A percentile compares a stretch with the other conserved stretches of the same genome.
Conservation (phyloP, 495 filamentous ascomycete species). For the Xanthoparmelia taractica region DNA sequence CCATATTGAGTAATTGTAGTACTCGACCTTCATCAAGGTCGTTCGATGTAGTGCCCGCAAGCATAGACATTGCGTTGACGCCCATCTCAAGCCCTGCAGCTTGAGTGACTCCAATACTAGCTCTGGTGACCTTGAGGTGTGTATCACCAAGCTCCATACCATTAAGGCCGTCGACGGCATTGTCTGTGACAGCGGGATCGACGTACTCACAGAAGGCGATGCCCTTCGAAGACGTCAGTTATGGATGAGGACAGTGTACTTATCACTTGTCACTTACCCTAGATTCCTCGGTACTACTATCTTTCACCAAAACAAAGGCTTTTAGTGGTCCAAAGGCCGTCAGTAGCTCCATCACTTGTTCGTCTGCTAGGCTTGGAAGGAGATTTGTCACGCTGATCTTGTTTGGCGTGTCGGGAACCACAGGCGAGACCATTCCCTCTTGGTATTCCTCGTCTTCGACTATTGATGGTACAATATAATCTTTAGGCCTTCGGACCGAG, state of each 20-base stretch:
- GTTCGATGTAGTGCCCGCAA: slow-evolving; percentile 80
- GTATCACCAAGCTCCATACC: slow-evolving; percentile 86
- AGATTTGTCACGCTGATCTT: slow-evolving; percentile 92
- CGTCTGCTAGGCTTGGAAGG: slow-evolving; percentile 76
- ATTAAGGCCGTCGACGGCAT: slow-evolving; percentile 86
- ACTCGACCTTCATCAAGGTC: slow-evolving; percentile 73
- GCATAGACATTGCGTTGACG: slow-evolving; percentile 98
- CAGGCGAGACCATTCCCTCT: slow-evolving; percentile 66
- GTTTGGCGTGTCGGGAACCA: slow-evolving; percentile 85
- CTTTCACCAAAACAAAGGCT: slow-evolving; percentile 85
- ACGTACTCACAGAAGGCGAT: slow-evolving; percentile 95
- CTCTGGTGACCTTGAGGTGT: slow-evolving; percentile 74
- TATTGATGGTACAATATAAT: slow-evolving; percentile 87
- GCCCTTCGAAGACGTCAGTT: slow-evolving; percentile 49
- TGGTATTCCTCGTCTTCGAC: slow-evolving; percentile 69
- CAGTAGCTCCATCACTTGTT: slow-evolving; percentile 83
- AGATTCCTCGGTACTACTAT: slow-evolving; percentile 76
- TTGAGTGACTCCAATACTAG: slow-evolving; percentile 88
- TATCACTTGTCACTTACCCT: slow-evolving; percentile 53
- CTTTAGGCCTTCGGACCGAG: slow-evolving; percentile 82
- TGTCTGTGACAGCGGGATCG: slow-evolving; percentile 66
- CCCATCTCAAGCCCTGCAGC: slow-evolving; percentile 86
- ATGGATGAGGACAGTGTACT: slow-evolving; percentile 10
- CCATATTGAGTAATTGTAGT: slow-evolving; percentile 93
- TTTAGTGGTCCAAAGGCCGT: slow-evolving; percentile 88